Percentiles rank a stretch among this genome's conserved stretches.
phyloP scores from a whole-genome alignment of 257 asterid genomes.

The Sherardia arvensis region DNA sequence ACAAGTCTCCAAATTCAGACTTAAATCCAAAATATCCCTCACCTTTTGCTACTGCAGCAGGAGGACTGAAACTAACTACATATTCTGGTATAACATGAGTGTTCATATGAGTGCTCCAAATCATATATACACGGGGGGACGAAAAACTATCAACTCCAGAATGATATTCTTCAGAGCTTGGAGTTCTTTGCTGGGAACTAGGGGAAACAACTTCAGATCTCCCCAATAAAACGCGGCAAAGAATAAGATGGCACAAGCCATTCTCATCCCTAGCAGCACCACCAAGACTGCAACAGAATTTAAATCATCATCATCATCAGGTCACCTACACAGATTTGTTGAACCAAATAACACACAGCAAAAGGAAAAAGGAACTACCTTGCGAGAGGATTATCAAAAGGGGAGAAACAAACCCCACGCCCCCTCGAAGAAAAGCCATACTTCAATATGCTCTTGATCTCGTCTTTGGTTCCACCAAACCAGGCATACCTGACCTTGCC shows the following conservation, averaged over 20 bases:
- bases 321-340: not conserved
- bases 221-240: slow-evolving; percentile 35
- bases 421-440: slow-evolving; percentile 18
- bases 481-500: slow-evolving; percentile 16
- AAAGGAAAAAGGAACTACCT: slow-evolving; percentile 1
- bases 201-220: slow-evolving; percentile 22
- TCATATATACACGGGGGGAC: slow-evolving; percentile 21
- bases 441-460: slow-evolving; percentile 12
- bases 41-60: slow-evolving; percentile 7
- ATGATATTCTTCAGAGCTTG: slow-evolving; percentile 19
- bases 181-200: slow-evolving; percentile 23
- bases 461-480: slow-evolving; percentile 24
- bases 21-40: not conserved
- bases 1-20: not conserved
- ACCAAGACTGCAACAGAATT: slow-evolving; percentile 13
- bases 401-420: slow-evolving; percentile 18
- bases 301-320: not conserved
- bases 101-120: slow-evolving; percentile 26
- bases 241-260: slow-evolving; percentile 23
- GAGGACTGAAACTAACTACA: slow-evolving; percentile 21
- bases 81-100: slow-evolving; percentile 24
- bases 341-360: not conserved
- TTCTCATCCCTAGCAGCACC: slow-evolving; percentile 19
- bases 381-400: slow-evolving; percentile 6
- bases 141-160: slow-evolving; percentile 25